Percentiles rank a stretch among this genome's conserved stretches.
Conservation (phyloP, 768 basidiomycete genomes). For the Crepidotus variabilis region DNA sequence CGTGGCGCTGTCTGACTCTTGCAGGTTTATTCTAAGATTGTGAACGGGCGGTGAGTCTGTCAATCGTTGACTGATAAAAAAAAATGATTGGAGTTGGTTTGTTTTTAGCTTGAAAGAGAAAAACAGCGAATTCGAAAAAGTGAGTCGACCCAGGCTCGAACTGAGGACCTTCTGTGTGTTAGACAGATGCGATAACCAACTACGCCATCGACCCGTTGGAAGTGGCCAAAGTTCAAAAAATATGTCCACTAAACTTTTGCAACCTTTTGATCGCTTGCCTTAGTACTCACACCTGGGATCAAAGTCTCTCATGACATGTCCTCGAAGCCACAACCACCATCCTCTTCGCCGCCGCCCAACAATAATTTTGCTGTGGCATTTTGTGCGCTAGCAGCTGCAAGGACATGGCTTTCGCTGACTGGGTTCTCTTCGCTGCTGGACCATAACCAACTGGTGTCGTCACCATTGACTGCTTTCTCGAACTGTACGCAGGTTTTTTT, state of each 20-base stretch:
- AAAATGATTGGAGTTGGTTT: too few species aligned
- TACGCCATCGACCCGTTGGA: conserved; percentile 6
- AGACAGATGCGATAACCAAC: conserved; percentile 66
- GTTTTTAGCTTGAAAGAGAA: too few species aligned
- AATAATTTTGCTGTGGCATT: conserved; percentile 25
- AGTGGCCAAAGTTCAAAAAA: conserved; percentile 8
- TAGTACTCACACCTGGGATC: neutral
- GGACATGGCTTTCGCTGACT: conserved; percentile 51
- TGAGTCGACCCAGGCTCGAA: conserved; percentile 32
- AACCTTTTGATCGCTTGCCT: too few species aligned
- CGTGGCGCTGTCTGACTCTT: too few species aligned
- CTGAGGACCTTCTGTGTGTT: conserved; percentile 55
- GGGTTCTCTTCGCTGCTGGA: conserved; percentile 49
- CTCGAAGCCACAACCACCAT: conserved; percentile 18
- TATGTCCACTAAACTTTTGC: neutral
- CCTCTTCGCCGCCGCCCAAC: conserved; percentile 8
- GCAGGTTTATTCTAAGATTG: too few species aligned
- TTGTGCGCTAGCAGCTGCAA: conserved; percentile 38
- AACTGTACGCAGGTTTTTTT: conserved; percentile 46
- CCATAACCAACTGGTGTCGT: conserved; percentile 73
- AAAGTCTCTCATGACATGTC: conserved; percentile 11
- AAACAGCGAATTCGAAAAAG: too few species aligned
- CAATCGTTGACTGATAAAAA: neutral
- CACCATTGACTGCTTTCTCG: conserved; percentile 76
- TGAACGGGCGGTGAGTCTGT: neutral